Conservation (phyloP, 148 eudicot species). For the Rhododendron williamsianum region DNA sequence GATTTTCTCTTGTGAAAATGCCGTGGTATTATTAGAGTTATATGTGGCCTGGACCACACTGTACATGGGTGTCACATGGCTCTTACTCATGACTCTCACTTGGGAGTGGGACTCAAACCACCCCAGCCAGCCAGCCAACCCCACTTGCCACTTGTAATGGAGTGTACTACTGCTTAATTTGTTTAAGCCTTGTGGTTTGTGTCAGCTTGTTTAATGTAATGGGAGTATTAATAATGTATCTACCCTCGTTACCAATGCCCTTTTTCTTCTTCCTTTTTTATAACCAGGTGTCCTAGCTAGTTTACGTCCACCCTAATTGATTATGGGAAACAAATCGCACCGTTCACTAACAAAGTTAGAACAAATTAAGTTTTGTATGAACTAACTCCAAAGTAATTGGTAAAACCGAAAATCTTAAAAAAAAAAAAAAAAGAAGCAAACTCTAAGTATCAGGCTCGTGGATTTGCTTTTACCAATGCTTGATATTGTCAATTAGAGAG, state of each 20-base stretch:
- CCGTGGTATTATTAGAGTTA: not conserved
- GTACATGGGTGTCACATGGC: slow-evolving; percentile 39
- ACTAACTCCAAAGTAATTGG: too few relatives aligned
- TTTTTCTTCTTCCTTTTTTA: too few relatives aligned
- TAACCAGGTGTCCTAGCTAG: too few relatives aligned
- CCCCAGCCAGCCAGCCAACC: not conserved
- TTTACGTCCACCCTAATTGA: too few relatives aligned
- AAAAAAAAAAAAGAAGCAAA: too few relatives aligned
- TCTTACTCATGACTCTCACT: slow-evolving; percentile 15
- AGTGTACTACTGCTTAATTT: not conserved
- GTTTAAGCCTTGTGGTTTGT: not conserved
- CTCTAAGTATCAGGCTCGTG: too few relatives aligned
- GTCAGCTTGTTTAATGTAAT: not conserved
- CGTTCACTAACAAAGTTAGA: too few relatives aligned
- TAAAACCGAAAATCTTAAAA: too few relatives aligned
- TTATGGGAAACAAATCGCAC: too few relatives aligned
- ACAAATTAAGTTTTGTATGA: too few relatives aligned
- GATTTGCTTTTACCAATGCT: not conserved
- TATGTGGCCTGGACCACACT: slow-evolving; percentile 17
- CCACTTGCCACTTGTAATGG: slow-evolving; percentile 9
- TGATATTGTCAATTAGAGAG: not conserved
- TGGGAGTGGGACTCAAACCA: not conserved
- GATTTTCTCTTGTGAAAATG: not conserved
- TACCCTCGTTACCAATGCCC: not conserved
- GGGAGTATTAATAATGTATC: not conserved